Conservation (phyloP, 2,329 filamentous ascomycete genomes). For the Ceratocystis alfenasii region DNA sequence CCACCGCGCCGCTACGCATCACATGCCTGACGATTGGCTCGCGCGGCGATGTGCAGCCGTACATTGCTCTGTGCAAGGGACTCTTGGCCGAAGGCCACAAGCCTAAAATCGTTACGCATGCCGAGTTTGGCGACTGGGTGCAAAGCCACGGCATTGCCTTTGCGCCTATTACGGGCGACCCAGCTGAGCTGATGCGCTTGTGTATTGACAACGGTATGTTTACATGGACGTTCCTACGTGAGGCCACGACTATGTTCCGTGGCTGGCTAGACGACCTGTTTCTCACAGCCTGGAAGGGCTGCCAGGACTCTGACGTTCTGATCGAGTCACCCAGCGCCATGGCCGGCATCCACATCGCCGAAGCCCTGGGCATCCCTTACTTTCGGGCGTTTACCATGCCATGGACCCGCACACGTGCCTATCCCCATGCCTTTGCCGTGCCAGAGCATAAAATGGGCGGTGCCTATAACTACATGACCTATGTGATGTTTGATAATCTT, state of each 20-base stretch:
- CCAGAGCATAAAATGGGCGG: slow-evolving; percentile 90
- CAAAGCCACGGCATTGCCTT: slow-evolving; percentile 92
- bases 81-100: slow-evolving; percentile 77
- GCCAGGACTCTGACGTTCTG: slow-evolving; percentile 74
- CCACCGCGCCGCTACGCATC: slow-evolving; percentile 62
- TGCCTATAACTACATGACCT: slow-evolving; percentile 87
- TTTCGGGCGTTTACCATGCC: slow-evolving; percentile 98
- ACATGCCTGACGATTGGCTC: slow-evolving; percentile 95
- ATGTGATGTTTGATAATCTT: slow-evolving; percentile 90
- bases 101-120: slow-evolving; percentile 79
- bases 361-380: slow-evolving; percentile 84
- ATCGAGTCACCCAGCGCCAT: slow-evolving; percentile 95
- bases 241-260: slow-evolving; percentile 78
- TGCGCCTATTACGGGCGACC: slow-evolving; percentile 75
- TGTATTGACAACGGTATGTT: slow-evolving; percentile 98
- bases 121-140: slow-evolving; percentile 81
- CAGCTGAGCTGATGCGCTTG: slow-evolving; percentile 84
- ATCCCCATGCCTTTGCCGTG: slow-evolving; percentile 91
- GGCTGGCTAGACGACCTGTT: slow-evolving; percentile 91
- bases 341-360: slow-evolving; percentile 94
- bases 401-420: slow-evolving; percentile 89
- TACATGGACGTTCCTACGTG: slow-evolving; percentile 76
- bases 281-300: slow-evolving; percentile 67
- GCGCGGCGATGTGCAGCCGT: slow-evolving; percentile 90
- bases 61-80: slow-evolving; percentile 90